Base-by-base conservation (phyloP, 371 early-diverging fungal species). In the Zychaea mexicana region DNA sequence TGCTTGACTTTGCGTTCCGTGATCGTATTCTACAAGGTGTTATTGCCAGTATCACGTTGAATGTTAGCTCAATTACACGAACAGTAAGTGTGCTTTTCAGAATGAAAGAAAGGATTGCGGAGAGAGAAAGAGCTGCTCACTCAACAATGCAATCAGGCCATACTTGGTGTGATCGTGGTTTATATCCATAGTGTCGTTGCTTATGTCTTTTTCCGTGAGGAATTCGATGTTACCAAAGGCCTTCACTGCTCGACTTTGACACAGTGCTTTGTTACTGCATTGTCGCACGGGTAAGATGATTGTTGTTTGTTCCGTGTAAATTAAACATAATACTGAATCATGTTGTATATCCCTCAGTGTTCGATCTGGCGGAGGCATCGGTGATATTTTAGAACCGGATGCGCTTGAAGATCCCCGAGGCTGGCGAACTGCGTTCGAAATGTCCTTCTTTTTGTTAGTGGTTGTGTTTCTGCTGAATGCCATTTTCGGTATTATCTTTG, bases 401-500 rank as follows among this genome's bases (percentile, higher is more conserved):
- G 66, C 57, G 5, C 47, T 47, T 2, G 64, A 66, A 22, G 76
- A 77, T 46, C 71, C 59, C 8, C 81, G 80, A 55, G 76, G 77
- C 6, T 83, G 82, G 63, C 67, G 86, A 57, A 76, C 79, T n/a
- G 62, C 68, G 4, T 79, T 86, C 59, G 86, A 86, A 57, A 72
- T 86, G 71, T 75, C 77, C 5, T 86, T 86, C 68, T 84, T 81
- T 61, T 49, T 86, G 53, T 68, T 86, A 15, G 86, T 86, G 0
- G 77, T 86, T 32, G 83, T 86, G 4, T 84, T 86, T 49, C 66
- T 86, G 24, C 45, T 84, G 31, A 86, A 86, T 69, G 86, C 81
- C 13, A 83, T 86, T 42, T 86, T 86, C 66, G 86, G 86, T 81
- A 81, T 85, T 38, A 84, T 86, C 24, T 86, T 86, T 62, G 86